Conservation (phyloP, 352 stramenopile species). For the Phytopythium chamaehyphon region DNA sequence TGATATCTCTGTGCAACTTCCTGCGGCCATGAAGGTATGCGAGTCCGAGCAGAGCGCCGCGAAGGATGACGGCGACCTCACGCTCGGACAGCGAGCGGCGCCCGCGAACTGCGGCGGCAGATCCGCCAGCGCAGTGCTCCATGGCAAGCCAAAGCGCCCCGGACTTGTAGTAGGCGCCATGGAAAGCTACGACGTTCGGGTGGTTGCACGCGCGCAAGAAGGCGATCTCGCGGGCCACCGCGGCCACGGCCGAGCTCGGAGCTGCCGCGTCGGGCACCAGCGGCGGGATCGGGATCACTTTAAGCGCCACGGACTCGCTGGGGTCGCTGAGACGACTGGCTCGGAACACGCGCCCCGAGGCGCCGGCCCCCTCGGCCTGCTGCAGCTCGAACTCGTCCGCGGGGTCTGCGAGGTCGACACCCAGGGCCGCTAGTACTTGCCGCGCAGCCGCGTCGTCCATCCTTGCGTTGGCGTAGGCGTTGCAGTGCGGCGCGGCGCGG, state of each 20-base stretch:
- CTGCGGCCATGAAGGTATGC: slow-evolving; percentile 81
- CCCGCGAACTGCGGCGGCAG: slow-evolving; percentile 61
- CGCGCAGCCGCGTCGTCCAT: slow-evolving; percentile 2
- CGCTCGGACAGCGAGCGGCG: slow-evolving; percentile 41
- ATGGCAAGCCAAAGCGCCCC: slow-evolving; percentile 86
- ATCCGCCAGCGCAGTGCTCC: slow-evolving; percentile 86
- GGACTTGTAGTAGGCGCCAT: slow-evolving; percentile 78
- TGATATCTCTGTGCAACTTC: slow-evolving; percentile 93
- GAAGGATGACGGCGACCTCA: slow-evolving; percentile 77
- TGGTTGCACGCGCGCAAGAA: slow-evolving; percentile 73
- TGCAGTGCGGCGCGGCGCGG: no score
- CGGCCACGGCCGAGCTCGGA: slow-evolving; percentile 61
- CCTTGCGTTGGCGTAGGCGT: slow-evolving; percentile 52
- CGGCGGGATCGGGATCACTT: slow-evolving; percentile 69
- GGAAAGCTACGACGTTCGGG: slow-evolving; percentile 74
- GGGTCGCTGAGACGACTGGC: slow-evolving; percentile 47
- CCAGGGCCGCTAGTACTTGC: slow-evolving; percentile 30
- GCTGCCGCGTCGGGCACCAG: slow-evolving; percentile 61
- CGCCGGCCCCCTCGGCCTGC: slow-evolving; percentile 62
- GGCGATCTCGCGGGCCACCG: slow-evolving; percentile 65
- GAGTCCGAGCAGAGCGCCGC: slow-evolving; percentile 70
- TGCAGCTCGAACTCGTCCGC: slow-evolving; percentile 72
- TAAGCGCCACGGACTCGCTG: slow-evolving; percentile 44
- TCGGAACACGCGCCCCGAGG: slow-evolving; percentile 67
- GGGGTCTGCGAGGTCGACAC: slow-evolving; percentile 52